A percentile compares a stretch with the other conserved stretches of the same genome.
Evolutionary conservation across 1,139 yeast species (phyloP).

Genomic region (Tardiomyces depauwii): DNA sequence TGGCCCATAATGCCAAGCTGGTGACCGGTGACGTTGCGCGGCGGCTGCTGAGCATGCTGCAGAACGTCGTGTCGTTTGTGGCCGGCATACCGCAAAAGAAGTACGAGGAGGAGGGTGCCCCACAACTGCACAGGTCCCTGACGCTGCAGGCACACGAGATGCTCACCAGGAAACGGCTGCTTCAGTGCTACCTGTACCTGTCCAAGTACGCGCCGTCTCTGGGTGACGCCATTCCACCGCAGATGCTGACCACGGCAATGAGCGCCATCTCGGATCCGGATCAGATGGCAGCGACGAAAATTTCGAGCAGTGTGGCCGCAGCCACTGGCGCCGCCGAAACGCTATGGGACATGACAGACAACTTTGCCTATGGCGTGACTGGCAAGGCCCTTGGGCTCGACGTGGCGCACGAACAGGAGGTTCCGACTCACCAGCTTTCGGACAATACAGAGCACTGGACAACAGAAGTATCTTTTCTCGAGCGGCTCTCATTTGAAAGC

Average conservation of each 20-base stretch:
- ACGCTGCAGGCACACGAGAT: slow-evolving; percentile 20
- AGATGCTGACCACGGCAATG: slow-evolving; percentile 24
- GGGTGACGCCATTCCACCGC: slow-evolving; percentile 22
- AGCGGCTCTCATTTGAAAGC: not conserved
- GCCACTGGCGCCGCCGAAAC: slow-evolving; percentile 22
- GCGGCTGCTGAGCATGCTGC: slow-evolving; percentile 25
- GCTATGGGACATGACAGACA: slow-evolving; percentile 24
- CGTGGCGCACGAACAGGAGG: not conserved
- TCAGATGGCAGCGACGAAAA: slow-evolving; percentile 14
- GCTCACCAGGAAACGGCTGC: slow-evolving; percentile 20
- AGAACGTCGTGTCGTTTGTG: slow-evolving; percentile 21
- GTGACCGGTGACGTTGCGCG: slow-evolving; percentile 30
- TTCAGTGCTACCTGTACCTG: slow-evolving; percentile 26
- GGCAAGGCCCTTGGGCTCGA: slow-evolving; percentile 7
- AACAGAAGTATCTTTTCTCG: not conserved
- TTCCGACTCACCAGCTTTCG: not conserved
- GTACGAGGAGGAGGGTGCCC: slow-evolving; percentile 18
- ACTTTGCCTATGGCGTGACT: slow-evolving; percentile 25
- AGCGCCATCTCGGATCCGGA: slow-evolving; percentile 26
- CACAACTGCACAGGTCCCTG: slow-evolving; percentile 15
- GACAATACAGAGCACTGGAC: slow-evolving; percentile 5
- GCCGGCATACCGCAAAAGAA: slow-evolving; percentile 18
- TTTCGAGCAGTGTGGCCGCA: slow-evolving; percentile 25
- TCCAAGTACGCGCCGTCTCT: slow-evolving; percentile 15
- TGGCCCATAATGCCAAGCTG: slow-evolving; percentile 24